These are phyloP conservation scores for Talaromyces sp. DNA, from an alignment of 2,329 filamentous ascomycete species.

Conservation along the genomic window DNA sequence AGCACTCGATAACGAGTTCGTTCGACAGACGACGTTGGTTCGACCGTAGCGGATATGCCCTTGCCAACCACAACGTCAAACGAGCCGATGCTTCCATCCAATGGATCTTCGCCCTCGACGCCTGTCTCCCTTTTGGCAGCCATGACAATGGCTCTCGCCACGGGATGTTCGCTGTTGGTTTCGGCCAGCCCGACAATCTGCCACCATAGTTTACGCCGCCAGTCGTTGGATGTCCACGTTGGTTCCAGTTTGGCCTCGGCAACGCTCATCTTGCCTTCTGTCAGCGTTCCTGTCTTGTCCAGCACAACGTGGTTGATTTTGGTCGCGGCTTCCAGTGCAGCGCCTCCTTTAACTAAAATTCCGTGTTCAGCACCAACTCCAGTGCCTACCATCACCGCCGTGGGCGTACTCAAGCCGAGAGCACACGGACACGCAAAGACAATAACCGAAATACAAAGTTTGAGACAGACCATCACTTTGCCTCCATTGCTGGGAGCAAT, in stretches of 20 bases:
- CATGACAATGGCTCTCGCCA: conserved; percentile 78
- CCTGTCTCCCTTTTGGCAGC: conserved; percentile 72
- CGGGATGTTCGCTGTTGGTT: conserved; percentile 91
- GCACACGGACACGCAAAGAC: conserved; percentile 97
- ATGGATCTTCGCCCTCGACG: conserved; percentile 62
- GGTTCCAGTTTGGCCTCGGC: conserved; percentile 63
- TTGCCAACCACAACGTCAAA: conserved; percentile 80
- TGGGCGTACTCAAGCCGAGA: conserved; percentile 90
- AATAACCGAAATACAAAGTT: conserved; percentile 96
- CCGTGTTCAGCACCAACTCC: conserved; percentile 92
- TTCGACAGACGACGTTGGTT: conserved; percentile 65
- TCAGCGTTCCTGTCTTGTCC: conserved; percentile 94
- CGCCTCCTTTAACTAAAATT: conserved; percentile 96
- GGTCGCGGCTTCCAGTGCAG: conserved; percentile 82
- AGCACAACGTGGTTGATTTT: conserved; percentile 86
- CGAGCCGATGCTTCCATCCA: conserved; percentile 79
- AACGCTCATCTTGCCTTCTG: conserved; percentile 91
- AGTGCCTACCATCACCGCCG: conserved; percentile 98
- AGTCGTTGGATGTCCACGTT: conserved; percentile 64
- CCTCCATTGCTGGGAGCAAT: conserved; percentile 73
- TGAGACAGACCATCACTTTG: conserved; percentile 91
- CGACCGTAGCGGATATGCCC: conserved; percentile 75
- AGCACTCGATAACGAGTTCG: conserved; percentile 71
- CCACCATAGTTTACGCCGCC: conserved; percentile 81
- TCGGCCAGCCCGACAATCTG: conserved; percentile 91